Conservation (phyloP, 805 yeast genomes). For the Naumovozyma dairenensis region DNA sequence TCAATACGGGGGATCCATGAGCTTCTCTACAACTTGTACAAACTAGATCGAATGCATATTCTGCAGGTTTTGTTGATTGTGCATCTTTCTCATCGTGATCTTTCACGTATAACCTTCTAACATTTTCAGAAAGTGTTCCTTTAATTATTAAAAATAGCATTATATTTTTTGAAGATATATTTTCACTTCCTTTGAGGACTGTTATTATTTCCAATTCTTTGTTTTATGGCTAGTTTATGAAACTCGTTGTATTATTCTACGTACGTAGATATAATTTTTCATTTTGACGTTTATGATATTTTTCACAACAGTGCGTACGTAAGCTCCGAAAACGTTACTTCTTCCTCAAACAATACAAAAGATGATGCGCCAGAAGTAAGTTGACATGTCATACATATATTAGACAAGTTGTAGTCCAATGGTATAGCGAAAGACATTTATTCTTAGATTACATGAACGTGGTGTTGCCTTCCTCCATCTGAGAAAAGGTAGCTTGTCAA, state of each 20-base stretch:
- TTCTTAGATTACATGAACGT: too few relatives aligned
- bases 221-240: not conserved
- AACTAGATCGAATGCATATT: slow-evolving; percentile 60
- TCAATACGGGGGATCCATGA: slow-evolving; percentile 60
- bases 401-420: too few relatives aligned
- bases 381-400: too few relatives aligned
- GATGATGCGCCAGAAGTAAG: too few relatives aligned
- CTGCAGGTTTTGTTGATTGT: too few relatives aligned
- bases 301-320: too few relatives aligned
- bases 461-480: too few relatives aligned
- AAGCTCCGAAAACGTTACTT: too few relatives aligned
- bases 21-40: slow-evolving; percentile 75
- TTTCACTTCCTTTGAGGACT: not conserved
- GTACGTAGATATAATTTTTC: not conserved
- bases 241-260: not conserved
- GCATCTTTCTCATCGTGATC: slow-evolving; percentile 44
- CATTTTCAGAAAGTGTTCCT: slow-evolving; percentile 34
- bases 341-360: too few relatives aligned
- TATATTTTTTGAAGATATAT: not conserved
- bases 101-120: slow-evolving; percentile 45
- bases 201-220: not conserved
- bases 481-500: too few relatives aligned
- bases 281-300: not conserved
- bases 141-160: slow-evolving; percentile 24
- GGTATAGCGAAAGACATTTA: too few relatives aligned